A percentile compares a stretch with the other conserved stretches of the same genome.
Evolutionary conservation across 805 yeast species (phyloP).

Genomic region (Nakazawaea ambrosiae): DNA sequence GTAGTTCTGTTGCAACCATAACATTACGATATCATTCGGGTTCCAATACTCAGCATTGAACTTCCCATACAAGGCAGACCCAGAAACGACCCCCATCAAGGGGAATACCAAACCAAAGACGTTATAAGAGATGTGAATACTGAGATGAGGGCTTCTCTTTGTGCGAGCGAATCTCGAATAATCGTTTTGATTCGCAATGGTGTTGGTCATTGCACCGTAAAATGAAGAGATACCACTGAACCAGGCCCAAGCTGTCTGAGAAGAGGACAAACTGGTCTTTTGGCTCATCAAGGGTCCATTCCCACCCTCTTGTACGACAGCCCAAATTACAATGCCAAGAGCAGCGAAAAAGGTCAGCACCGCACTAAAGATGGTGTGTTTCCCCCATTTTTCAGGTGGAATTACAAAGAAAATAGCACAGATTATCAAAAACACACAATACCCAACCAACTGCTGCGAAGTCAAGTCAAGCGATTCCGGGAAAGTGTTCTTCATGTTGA

Average conservation of each 20-base stretch:
- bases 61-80: conserved; percentile 35
- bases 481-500: conserved; percentile 16
- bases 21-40: conserved; percentile 32
- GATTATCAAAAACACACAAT: conserved; percentile 17
- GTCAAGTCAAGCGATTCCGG: conserved; percentile 16
- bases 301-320: conserved; percentile 13
- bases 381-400: conserved; percentile 22
- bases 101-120: conserved; percentile 36
- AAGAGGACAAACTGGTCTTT: not conserved
- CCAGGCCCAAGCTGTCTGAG: conserved; percentile 27
- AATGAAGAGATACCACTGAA: conserved; percentile 29
- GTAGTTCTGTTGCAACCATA: conserved; percentile 33
- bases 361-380: conserved; percentile 16
- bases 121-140: not conserved
- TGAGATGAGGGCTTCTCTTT: not conserved
- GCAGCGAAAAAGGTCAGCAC: conserved; percentile 16
- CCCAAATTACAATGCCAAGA: conserved; percentile 18
- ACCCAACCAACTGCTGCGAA: conserved; percentile 16
- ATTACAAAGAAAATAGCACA: conserved; percentile 16
- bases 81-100: conserved; percentile 35
- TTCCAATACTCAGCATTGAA: conserved; percentile 35
- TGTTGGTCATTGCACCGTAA: conserved; percentile 32
- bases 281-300: not conserved
- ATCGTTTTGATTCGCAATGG: conserved; percentile 28
- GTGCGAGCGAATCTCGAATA: conserved; percentile 23